Percentiles rank a stretch among this genome's conserved stretches.
Evolutionary conservation across 768 basidiomycete genomes (phyloP).

Genomic region (Mycena alexandri): DNA sequence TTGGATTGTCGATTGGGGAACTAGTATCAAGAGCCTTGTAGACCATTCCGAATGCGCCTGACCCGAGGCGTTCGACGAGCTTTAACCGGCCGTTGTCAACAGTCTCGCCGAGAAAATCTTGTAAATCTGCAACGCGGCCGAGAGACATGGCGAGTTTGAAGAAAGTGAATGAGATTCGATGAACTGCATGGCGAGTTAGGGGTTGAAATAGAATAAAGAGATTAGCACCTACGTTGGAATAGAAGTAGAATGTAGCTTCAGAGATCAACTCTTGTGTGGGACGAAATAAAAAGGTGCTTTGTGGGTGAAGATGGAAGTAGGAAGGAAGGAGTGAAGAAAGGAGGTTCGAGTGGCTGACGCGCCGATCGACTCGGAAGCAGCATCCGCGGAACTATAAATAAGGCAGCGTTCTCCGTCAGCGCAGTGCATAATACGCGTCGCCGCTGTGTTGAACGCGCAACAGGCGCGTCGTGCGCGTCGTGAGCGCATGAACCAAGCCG

Average conservation of each 20-base stretch:
- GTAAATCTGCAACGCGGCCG: slow-evolving; percentile 49
- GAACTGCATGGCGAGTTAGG: too few species aligned
- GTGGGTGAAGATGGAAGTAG: slow-evolving; percentile 18
- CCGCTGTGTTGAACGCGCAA: slow-evolving; percentile 6
- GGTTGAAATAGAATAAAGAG: too few species aligned
- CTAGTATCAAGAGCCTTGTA: slow-evolving; percentile 74
- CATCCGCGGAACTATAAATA: too few species aligned
- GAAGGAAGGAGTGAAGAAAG: slow-evolving; percentile 10
- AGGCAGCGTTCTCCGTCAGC: neutral
- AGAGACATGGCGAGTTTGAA: too few species aligned
- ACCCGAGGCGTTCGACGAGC: slow-evolving; percentile 73
- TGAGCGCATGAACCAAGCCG: neutral
- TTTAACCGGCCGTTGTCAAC: slow-evolving; percentile 63
- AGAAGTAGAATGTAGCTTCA: slow-evolving; percentile 32
- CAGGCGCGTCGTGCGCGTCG: slow-evolving; percentile 13
- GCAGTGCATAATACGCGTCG: slow-evolving; percentile 9
- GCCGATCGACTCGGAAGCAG: too few species aligned
- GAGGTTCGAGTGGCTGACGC: slow-evolving; percentile 11
- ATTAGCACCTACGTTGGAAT: neutral
- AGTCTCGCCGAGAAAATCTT: slow-evolving; percentile 62
- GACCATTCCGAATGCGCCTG: slow-evolving; percentile 84
- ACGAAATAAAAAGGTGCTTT: neutral
- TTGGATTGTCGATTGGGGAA: slow-evolving; percentile 51
- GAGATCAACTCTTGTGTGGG: slow-evolving; percentile 37
- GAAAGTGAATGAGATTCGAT: too few species aligned